Evolutionary conservation across 257 asterid genomes (phyloP), one percentile per base, ranked within the genome.

Genomic region (Scutellaria minor): DNA sequence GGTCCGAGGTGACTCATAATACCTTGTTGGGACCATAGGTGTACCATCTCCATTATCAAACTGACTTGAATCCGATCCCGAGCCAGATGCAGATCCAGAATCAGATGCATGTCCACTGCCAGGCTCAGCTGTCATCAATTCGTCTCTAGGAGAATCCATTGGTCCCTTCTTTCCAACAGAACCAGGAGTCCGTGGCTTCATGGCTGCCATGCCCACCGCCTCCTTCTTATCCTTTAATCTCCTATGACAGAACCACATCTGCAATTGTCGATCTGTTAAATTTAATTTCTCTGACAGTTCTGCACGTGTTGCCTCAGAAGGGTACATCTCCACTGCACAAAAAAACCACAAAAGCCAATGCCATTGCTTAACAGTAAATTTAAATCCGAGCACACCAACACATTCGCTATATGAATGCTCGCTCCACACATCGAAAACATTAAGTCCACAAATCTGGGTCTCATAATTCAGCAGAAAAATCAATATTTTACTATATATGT

Each of bases 221-320:
- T 92, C 98, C 79, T 92, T 95, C 86, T 95, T 95, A 72, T 90
- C 98, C 85, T 95, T 95, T 83, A 95, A 84, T 76, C 99, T 84
- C 84, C 98, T 79, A 40, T 95, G 99, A 74, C 99, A 95, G 78
- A 95, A 95, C 99, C 99, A 95, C 99, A 95, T 95, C 89, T 95
- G 99, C 84, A 95, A 80, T 76, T 95, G 99, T 69, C 99, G 78
- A 71, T 95, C 99, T 3, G 97, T 87, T 70, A 95, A 85, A 40
- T 84, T 85, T 75, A 95, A 81, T 74, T 86, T 92, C 77, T 75
- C 91, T 0, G 97, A 90, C 47, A 95, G 80, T 57, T 85, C 94
- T n/a, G 84, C 92, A 6, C 99, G 93, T 40, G 85, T 92, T 50
- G 94, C 89, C 88, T 95, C 99, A 0, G 96, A 85, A 1, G 99